phyloP scores from a whole-genome alignment of 495 filamentous ascomycete species.

The Patellaria atrata region DNA sequence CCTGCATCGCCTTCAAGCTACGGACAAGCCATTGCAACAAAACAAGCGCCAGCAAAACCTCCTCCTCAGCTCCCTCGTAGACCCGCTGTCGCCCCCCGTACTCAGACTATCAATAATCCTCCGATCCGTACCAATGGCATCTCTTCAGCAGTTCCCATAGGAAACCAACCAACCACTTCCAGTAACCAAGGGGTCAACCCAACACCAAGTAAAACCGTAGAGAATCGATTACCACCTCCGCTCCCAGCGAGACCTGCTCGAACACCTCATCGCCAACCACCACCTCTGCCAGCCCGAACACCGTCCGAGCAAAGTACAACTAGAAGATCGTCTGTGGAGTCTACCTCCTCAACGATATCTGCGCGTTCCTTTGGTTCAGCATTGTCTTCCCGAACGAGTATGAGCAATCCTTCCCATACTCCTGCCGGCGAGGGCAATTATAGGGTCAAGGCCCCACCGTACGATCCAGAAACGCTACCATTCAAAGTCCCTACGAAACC shows the following conservation, averaged over 20 bases:
- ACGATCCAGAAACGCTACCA: slow-evolving; percentile 26
- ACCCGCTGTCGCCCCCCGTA: slow-evolving; percentile 24
- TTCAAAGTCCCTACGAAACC: slow-evolving; percentile 1
- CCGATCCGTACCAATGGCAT: slow-evolving; percentile 29
- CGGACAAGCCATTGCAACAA: slow-evolving; percentile 13
- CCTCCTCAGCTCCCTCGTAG: slow-evolving; percentile 25
- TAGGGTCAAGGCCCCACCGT: slow-evolving; percentile 24
- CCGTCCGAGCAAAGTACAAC: slow-evolving; percentile 19
- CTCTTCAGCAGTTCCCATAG: slow-evolving; percentile 23
- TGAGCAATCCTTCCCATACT: slow-evolving; percentile 11
- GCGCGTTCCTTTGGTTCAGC: slow-evolving; percentile 19
- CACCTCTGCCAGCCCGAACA: slow-evolving; percentile 33
- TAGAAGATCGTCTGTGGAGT: slow-evolving; percentile 21
- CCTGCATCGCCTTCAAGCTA: slow-evolving; percentile 21
- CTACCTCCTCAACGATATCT: slow-evolving; percentile 24
- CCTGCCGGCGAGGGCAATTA: slow-evolving; percentile 4
- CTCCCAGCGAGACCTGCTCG: slow-evolving; percentile 33
- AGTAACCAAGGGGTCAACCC: slow-evolving; percentile 21
- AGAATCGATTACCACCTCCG: slow-evolving; percentile 27
- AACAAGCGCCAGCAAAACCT: slow-evolving; percentile 22
- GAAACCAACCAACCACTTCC: slow-evolving; percentile 32
- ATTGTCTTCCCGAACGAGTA: slow-evolving; percentile 18
- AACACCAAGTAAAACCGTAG: too few relatives aligned
- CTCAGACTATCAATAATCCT: slow-evolving; percentile 35
- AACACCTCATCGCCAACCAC: slow-evolving; percentile 19